These are phyloP conservation scores for Loxodes magnus DNA, from an alignment of 73 alveolate genomes.

Conservation along the genomic window DNA sequence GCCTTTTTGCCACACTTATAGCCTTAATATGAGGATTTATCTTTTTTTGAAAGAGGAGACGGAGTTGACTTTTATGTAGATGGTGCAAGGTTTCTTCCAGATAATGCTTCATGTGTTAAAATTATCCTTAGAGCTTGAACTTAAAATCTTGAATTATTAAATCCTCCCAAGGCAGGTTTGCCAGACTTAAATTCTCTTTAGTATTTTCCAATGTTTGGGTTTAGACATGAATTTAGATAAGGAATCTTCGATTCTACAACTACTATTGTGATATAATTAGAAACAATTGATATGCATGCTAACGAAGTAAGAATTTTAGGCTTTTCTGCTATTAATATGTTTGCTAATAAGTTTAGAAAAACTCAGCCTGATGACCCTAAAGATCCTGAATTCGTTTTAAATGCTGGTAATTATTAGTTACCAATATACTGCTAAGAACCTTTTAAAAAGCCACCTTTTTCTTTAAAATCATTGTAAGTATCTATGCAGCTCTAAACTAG, in stretches of 20 bases:
- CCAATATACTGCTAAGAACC: constrained; percentile 53
- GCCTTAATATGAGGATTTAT: constrained; percentile 27
- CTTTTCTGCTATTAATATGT: constrained; percentile 59
- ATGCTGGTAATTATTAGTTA: constrained; percentile 55
- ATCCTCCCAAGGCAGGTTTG: constrained; percentile 39
- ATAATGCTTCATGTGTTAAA: constrained; percentile 58
- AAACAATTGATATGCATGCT: constrained; percentile 47
- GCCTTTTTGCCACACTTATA: constrained; percentile 30
- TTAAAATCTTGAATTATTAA: constrained; percentile 31
- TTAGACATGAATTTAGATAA: constrained; percentile 59
- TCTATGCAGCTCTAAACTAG: constrained; percentile 37
- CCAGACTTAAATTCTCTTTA: constrained; percentile 38
- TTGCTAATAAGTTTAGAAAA: constrained; percentile 36
- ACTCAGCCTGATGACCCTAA: constrained; percentile 39
- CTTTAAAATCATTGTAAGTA: constrained; percentile 36
- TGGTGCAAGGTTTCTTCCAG: constrained; percentile 74
- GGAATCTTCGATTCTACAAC: constrained; percentile 63
- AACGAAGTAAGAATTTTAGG: constrained; percentile 65
- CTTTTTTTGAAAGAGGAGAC: constrained; percentile 43
- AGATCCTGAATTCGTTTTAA: constrained; percentile 41
- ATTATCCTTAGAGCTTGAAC: constrained; percentile 16
- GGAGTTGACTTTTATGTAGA: constrained; percentile 80
- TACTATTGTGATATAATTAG: constrained; percentile 42
- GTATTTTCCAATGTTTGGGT: constrained; percentile 47
- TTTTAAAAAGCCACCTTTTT: constrained; percentile 45